Conservation (phyloP, 805 yeast genomes). For the Saturnispora kantuleensis region DNA sequence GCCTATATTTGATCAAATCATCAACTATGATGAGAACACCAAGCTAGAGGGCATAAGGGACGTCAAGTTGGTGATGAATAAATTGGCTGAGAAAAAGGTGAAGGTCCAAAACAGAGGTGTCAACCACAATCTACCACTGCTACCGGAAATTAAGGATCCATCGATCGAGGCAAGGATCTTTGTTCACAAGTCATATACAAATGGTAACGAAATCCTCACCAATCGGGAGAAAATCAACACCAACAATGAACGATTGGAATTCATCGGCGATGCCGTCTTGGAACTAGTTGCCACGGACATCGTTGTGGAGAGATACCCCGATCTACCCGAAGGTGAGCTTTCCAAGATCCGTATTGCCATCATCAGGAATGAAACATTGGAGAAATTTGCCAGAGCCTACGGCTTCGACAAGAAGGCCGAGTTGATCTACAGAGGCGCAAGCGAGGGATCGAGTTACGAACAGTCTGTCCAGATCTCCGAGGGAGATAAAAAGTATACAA, state of each 20-base stretch:
- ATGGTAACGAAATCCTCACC: constrained; percentile 46
- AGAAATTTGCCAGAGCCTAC: constrained; percentile 61
- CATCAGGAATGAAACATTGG: constrained; percentile 63
- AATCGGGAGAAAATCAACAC: constrained; percentile 46
- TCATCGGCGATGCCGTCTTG: constrained; percentile 80
- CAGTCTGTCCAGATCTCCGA: constrained; percentile 12
- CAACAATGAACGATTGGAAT: constrained; percentile 84
- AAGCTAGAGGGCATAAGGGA: constrained; percentile 14
- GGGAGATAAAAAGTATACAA: constrained; percentile 7
- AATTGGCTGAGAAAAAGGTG: constrained; percentile 7
- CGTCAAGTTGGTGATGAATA: constrained; percentile 11
- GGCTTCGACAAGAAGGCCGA: constrained; percentile 50
- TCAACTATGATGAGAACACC: constrained; percentile 29
- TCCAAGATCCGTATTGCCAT: constrained; percentile 60
- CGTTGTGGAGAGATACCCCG: constrained; percentile 55
- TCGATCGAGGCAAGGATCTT: constrained; percentile 61
- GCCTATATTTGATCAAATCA: constrained; percentile 45
- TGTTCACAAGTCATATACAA: constrained; percentile 66
- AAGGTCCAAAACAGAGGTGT: constrained; percentile 12
- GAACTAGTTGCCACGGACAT: constrained; percentile 64
- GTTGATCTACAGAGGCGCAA: constrained; percentile 4
- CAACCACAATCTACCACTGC: constrained; percentile 34
- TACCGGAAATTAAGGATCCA: constrained; percentile 58
- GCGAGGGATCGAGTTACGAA: constrained; percentile 10
- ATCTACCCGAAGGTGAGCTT: constrained; percentile 70